Conservation (phyloP, 2,329 filamentous ascomycete genomes). For the Fusarium algeriense region DNA sequence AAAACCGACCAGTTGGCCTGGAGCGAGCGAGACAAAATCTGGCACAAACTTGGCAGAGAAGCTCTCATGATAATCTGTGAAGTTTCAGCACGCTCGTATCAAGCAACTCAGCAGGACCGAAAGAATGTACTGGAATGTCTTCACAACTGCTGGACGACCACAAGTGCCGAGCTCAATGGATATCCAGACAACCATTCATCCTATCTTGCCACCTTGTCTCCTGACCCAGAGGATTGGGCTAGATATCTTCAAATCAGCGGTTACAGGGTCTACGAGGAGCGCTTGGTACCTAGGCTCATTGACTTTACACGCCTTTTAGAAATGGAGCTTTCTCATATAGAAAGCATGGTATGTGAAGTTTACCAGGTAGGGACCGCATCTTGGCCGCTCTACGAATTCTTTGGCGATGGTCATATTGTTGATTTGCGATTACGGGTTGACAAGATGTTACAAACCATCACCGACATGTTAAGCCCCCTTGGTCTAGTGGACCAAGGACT, state of each 20-base stretch:
- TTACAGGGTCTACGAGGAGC: constrained; percentile 7
- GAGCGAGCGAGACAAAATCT: constrained; percentile 5
- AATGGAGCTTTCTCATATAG: constrained; percentile 34
- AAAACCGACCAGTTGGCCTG: constrained; percentile 1
- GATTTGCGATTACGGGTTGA: constrained; percentile 13
- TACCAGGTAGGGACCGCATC: constrained; percentile 29
- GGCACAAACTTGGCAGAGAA: background rate
- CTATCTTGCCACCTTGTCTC: background rate
- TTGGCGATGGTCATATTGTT: constrained; percentile 1
- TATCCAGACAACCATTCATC: constrained; percentile 19
- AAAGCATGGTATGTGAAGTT: constrained; percentile 43
- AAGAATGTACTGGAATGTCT: background rate
- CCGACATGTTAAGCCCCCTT: background rate
- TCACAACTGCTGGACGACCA: background rate
- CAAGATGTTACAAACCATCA: constrained; percentile 1
- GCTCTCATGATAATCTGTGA: constrained; percentile 28
- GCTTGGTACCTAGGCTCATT: constrained; percentile 36
- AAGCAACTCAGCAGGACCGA: background rate
- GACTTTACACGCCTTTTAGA: constrained; percentile 24
- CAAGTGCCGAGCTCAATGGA: background rate
- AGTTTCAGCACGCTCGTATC: constrained; percentile 4
- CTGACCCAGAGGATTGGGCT: constrained; percentile 9
- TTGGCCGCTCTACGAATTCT: constrained; percentile 30
- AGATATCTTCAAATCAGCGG: background rate
- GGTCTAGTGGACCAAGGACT: background rate